Percentiles rank a stretch among this genome's conserved stretches.
Evolutionary conservation across 2,329 filamentous ascomycete species (phyloP).

Genomic region (Sporothrix curviconia): DNA sequence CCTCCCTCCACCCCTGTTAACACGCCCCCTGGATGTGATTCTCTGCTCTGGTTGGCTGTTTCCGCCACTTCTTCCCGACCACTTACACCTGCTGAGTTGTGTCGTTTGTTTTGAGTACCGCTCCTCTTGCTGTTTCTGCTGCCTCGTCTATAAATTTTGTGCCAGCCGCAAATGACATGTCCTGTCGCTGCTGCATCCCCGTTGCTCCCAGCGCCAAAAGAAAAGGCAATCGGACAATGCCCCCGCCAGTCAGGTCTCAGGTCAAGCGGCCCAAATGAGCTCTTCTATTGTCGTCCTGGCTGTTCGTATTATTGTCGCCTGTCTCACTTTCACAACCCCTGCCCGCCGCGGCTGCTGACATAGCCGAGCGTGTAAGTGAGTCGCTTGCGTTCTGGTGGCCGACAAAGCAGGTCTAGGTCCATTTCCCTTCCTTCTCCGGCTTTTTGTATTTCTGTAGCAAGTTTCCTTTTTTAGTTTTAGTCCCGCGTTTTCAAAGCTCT

Average conservation of each 20-base stretch:
- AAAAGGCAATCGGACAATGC: background rate
- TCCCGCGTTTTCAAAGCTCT: background rate
- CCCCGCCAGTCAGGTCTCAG: background rate
- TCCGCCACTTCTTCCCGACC: background rate
- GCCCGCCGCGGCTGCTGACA: constrained; percentile 9
- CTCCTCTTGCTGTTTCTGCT: background rate
- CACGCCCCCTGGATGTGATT: background rate
- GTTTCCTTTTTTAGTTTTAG: constrained; percentile 13
- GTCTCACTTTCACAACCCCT: background rate
- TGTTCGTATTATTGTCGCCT: background rate
- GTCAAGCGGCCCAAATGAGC: constrained; percentile 11
- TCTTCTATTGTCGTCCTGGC: background rate
- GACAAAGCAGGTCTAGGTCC: background rate
- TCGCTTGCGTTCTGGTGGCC: no score
- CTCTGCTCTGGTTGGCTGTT: constrained; percentile 6
- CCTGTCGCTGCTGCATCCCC: background rate
- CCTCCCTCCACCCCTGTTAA: background rate
- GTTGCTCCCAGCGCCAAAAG: background rate
- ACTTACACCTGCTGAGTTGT: constrained; percentile 3
- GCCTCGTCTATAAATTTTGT: background rate
- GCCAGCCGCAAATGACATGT: no score
- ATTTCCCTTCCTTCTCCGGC: constrained; percentile 1
- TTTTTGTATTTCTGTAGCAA: no score
- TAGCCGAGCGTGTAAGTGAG: constrained; percentile 9
- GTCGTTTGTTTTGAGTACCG: background rate